Conservation (phyloP, 2,329 filamentous ascomycete genomes). For the Cadophora sp. region DNA sequence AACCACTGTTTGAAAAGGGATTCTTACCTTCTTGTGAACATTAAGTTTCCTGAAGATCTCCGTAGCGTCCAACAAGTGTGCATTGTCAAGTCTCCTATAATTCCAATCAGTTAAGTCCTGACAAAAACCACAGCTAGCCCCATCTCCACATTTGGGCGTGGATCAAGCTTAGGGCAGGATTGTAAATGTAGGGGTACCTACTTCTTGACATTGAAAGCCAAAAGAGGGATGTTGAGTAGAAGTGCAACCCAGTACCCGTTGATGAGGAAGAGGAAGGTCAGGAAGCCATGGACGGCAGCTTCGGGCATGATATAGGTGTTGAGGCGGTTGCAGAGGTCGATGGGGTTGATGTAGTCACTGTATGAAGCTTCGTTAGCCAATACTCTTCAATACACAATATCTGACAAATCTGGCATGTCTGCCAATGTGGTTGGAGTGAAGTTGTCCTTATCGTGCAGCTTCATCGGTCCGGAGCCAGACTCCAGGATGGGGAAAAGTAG, state of each 20-base stretch:
- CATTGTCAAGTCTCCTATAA: slow-evolving; percentile 90
- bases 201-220: slow-evolving; percentile 98
- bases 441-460: slow-evolving; percentile 11
- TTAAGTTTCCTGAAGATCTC: slow-evolving; percentile 99
- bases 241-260: slow-evolving; percentile 98
- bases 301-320: slow-evolving; percentile 99
- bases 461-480: neutral
- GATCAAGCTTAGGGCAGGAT: too few relatives aligned
- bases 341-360: slow-evolving; percentile 99
- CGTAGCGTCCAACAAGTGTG: slow-evolving; percentile 94
- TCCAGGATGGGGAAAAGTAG: neutral
- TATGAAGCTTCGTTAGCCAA: slow-evolving; percentile 42
- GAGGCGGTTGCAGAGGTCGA: slow-evolving; percentile 99
- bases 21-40: slow-evolving; percentile 90
- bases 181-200: slow-evolving; percentile 57
- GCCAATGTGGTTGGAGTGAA: neutral
- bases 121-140: neutral
- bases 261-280: slow-evolving; percentile 95
- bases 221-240: slow-evolving; percentile 87
- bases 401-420: neutral
- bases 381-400: neutral
- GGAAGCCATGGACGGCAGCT: slow-evolving; percentile 93
- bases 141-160: neutral
- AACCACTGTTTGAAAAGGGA: too few relatives aligned
- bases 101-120: slow-evolving; percentile 43